Conservation (phyloP, 495 filamentous ascomycete species). For the Penicillium crystallinum region DNA sequence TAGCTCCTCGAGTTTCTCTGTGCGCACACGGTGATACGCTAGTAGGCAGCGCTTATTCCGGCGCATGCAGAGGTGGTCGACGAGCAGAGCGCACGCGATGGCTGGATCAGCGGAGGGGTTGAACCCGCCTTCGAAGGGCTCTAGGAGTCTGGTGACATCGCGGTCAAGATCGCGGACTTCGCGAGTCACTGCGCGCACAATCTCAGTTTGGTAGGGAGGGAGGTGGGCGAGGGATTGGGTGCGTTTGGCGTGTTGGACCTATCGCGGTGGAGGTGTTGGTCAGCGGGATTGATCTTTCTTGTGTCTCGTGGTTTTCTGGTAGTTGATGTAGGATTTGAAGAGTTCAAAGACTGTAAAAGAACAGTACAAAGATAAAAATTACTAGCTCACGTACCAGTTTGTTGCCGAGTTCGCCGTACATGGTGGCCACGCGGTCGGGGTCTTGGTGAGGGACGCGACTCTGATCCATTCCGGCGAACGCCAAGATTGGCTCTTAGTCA, state of each 20-base stretch:
- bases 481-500: slow-evolving; percentile 26
- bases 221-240: slow-evolving; percentile 84
- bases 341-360: not conserved
- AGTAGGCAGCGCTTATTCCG: slow-evolving; percentile 95
- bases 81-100: slow-evolving; percentile 79
- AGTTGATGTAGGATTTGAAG: not conserved
- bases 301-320: not conserved
- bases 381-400: slow-evolving; percentile 57
- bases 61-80: slow-evolving; percentile 91
- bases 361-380: not conserved
- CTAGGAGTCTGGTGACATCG: slow-evolving; percentile 74
- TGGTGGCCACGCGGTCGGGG: slow-evolving; percentile 36
- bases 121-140: slow-evolving; percentile 78
- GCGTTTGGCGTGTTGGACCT: slow-evolving; percentile 97
- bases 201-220: slow-evolving; percentile 88
- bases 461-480: slow-evolving; percentile 19
- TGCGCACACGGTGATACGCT: slow-evolving; percentile 85
- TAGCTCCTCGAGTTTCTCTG: slow-evolving; percentile 89
- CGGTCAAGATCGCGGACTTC: slow-evolving; percentile 94
- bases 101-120: slow-evolving; percentile 80
- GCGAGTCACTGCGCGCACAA: slow-evolving; percentile 78
- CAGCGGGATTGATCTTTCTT: not conserved
- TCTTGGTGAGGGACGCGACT: slow-evolving; percentile 20
- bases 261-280: slow-evolving; percentile 4
- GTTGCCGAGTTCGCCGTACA: slow-evolving; percentile 91